These are phyloP conservation scores for Candida broadrunensis DNA, from an alignment of 805 yeast species.

Conservation along the genomic window DNA sequence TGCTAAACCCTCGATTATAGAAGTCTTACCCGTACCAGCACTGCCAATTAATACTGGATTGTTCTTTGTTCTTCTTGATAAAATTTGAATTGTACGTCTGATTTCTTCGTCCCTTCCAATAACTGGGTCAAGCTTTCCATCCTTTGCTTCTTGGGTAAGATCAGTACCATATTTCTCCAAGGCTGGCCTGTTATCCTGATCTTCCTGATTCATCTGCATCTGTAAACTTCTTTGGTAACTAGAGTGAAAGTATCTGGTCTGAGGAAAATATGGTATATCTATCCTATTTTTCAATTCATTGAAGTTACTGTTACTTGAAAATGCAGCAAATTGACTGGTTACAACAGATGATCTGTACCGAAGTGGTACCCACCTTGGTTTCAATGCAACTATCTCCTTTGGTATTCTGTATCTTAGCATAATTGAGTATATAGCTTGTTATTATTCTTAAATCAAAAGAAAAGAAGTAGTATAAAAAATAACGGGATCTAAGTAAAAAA, in stretches of 20 bases:
- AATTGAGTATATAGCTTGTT: no score
- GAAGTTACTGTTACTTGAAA: no score
- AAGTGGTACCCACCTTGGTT: no score
- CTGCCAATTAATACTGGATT: slow-evolving; percentile 93
- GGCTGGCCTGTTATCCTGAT: slow-evolving; percentile 61
- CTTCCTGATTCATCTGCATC: slow-evolving; percentile 43
- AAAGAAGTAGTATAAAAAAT: no score
- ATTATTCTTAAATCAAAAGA: no score
- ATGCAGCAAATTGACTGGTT: no score
- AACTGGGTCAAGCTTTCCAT: slow-evolving; percentile 93
- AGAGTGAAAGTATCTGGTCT: slow-evolving; percentile 18
- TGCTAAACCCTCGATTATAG: slow-evolving; percentile 94
- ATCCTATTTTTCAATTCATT: no score
- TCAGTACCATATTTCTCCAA: slow-evolving; percentile 83
- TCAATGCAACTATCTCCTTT: no score
- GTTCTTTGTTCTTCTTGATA: slow-evolving; percentile 90
- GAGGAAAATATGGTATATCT: no score
- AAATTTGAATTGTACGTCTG: slow-evolving; percentile 84
- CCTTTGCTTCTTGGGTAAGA: slow-evolving; percentile 78
- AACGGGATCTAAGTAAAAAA: no score
- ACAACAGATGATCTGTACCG: no score
- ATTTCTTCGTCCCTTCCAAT: slow-evolving; percentile 97
- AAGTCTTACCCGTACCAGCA: slow-evolving; percentile 98
- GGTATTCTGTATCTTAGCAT: no score
- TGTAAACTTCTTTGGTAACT: slow-evolving; percentile 19